Percentiles rank a stretch among this genome's conserved stretches.
Conservation (phyloP, 257 asterid genomes). For the Phtheirospermum japonicum region DNA sequence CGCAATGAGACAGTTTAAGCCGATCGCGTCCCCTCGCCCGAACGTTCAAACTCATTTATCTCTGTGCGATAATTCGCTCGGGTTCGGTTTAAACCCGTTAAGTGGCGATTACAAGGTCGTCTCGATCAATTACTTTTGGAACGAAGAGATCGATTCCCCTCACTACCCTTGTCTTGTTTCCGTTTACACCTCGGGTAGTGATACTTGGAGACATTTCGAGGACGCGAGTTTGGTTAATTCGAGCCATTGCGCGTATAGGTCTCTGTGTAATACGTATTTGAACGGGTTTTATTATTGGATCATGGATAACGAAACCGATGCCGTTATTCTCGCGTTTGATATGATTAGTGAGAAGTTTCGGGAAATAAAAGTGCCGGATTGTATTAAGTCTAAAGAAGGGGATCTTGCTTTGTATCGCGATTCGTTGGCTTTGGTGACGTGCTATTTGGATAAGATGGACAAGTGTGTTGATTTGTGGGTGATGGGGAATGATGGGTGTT, state of each 20-base stretch:
- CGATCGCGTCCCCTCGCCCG: slow-evolving; percentile 32
- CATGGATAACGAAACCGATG: slow-evolving; percentile 25
- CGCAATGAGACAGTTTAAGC: slow-evolving; percentile 41
- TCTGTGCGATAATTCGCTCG: slow-evolving; percentile 31
- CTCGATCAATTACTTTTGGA: slow-evolving; percentile 35
- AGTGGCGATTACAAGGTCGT: slow-evolving; percentile 40
- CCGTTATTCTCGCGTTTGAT: slow-evolving; percentile 39
- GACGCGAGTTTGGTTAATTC: slow-evolving; percentile 31
- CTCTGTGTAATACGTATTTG: slow-evolving; percentile 40
- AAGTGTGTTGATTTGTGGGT: slow-evolving; percentile 40
- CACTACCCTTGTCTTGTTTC: slow-evolving; percentile 30
- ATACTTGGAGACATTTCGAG: slow-evolving; percentile 45
- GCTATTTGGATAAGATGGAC: slow-evolving; percentile 27
- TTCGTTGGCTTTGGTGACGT: slow-evolving; percentile 36
- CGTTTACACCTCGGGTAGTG: slow-evolving; percentile 37
- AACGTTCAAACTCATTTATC: slow-evolving; percentile 23
- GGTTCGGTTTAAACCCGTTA: slow-evolving; percentile 42
- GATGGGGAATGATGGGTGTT: slow-evolving; percentile 32
- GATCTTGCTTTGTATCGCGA: slow-evolving; percentile 37
- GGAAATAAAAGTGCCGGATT: slow-evolving; percentile 33
- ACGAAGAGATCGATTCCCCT: slow-evolving; percentile 27
- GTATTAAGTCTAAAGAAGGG: slow-evolving; percentile 29
- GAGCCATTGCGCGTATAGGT: slow-evolving; percentile 23
- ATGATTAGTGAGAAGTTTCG: slow-evolving; percentile 35
- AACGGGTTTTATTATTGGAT: slow-evolving; percentile 52